Evolutionary conservation across 345 rosid genomes (phyloP), one percentile per base, ranked within the genome.

Genomic region (Excoecaria agallocha): DNA sequence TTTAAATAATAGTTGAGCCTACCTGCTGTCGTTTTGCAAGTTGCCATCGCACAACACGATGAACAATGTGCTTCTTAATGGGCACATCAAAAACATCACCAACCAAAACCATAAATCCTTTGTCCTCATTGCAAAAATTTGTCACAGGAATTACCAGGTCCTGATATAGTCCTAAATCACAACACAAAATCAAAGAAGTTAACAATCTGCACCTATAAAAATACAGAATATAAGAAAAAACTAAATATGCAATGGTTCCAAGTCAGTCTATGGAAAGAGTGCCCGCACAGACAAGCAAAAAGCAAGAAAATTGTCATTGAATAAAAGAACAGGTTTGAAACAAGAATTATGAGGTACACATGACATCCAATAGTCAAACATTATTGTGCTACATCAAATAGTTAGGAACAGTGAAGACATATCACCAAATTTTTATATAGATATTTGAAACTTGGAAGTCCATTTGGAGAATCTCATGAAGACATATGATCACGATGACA

Each of bases 11-110:
- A 8, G 30, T 39, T 49, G 64, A 60, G 19, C 6, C 16, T 77
- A 96, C 95, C 94, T 93, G 97, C 77, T 90, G 93, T 59, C 92
- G 84, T 82, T 93, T 96, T 6, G 98, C 91, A 78, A 90, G 98
- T 84, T 91, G 98, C 91, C 94, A 95, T 80, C 79, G 76, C 60
- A 93, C 94, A 39, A 95, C 98, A 66, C 93, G 85, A 74, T 91
- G 99, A 73, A 95, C 74, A 61, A 95, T 90, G 84, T 95, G 96
- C 84, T 95, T 93, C 78, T 97, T 87, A 49, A 93, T 86, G 12
- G 97, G 96, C 66, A 91, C 94, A 85, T 93, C 96, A 85, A 93
- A 95, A 78, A 91, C 92, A 79, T 96, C 99, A 65, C 97, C 98
- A 74, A 88, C 88, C 84, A 95, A 87, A 77, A 89, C 93, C 87